These are phyloP conservation scores for Microdochium nivale DNA, from an alignment of 2,329 filamentous ascomycete genomes.

Conservation along the genomic window DNA sequence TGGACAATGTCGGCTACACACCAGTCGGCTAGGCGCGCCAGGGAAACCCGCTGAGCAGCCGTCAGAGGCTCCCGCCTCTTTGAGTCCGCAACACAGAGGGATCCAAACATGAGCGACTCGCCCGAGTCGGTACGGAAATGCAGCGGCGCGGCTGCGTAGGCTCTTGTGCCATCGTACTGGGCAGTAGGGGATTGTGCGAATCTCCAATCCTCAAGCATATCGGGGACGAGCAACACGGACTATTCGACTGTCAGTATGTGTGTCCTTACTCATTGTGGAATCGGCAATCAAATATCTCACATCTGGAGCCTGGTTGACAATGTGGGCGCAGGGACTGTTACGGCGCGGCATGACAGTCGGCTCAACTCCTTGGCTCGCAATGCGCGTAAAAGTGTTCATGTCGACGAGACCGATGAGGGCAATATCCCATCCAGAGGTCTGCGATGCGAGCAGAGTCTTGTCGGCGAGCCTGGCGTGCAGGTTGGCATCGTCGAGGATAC, in stretches of 20 bases:
- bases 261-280: too few species aligned
- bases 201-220: slow-evolving; percentile 34
- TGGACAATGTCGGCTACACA: slow-evolving; percentile 31
- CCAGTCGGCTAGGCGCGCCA: slow-evolving; percentile 20
- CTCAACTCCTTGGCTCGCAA: too few species aligned
- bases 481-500: too few species aligned
- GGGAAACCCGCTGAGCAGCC: slow-evolving; percentile 13
- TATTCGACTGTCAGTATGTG: slow-evolving; percentile 2
- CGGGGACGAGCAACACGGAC: slow-evolving; percentile 29
- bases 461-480: too few species aligned
- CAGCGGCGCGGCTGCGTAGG: slow-evolving; percentile 32
- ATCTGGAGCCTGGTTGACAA: too few species aligned
- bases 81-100: slow-evolving; percentile 31
- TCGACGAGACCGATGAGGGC: too few species aligned
- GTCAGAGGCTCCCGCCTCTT: slow-evolving; percentile 21
- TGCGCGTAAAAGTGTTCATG: too few species aligned
- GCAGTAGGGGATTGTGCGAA: slow-evolving; percentile 30
- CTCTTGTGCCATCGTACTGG: slow-evolving; percentile 25
- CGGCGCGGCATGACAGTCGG: too few species aligned
- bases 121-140: slow-evolving; percentile 29
- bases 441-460: too few species aligned
- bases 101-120: slow-evolving; percentile 28
- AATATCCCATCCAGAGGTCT: too few species aligned
- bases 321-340: too few species aligned
- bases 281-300: too few species aligned